Base-by-base conservation (phyloP, 179 eudicot species). In the Beta corolliflora region DNA sequence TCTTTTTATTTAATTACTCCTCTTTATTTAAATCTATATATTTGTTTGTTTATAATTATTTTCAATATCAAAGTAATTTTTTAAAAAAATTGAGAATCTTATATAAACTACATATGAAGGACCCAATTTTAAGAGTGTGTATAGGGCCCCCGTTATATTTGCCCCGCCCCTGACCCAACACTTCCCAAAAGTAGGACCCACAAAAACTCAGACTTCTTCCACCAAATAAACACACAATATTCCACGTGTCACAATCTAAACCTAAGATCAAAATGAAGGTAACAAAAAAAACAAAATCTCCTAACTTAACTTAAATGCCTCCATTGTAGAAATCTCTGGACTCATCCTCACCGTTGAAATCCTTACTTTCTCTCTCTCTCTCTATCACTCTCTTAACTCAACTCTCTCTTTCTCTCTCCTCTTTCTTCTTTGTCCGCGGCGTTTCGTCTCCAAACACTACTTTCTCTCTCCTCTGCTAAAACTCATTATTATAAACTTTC, bases 391-490 rank as follows among this genome's bases (percentile, higher is more conserved):
- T 13, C 18, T 36, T 41, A 58, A 48, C 52, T 48, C 6, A 0
- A 36, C 41, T 7, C 52, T 48, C 52, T 48, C 52, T 48, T 48
- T 48, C 52, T 45, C 23, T 68, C 36, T 44, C 5, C 23, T 29
- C 12, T 12, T 16, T 64, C 4, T 41, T 36, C 29, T 58, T 63
- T 71, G 59, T 72, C 83, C 76, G 81, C 81, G 81, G 74, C 81
- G 41, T 71, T 80, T 74, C 83, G 78, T 76, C 73, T 73, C 15
- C 41, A 10, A 71, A 29, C 74, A 70, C 68, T 52, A 75, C 29
- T 75, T 50, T 75, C 78, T 75, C 52, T 44, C 53, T 75, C 67
- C 18, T 75, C 54, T 70, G 46, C 48, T 54, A 13, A 11, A 68
- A 68, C 52, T 36, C 41, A 25, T 64, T 25, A 9, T 8, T 64